Base-by-base conservation (phyloP, 2,329 filamentous ascomycete species). In the Penicillium sp. region DNA sequence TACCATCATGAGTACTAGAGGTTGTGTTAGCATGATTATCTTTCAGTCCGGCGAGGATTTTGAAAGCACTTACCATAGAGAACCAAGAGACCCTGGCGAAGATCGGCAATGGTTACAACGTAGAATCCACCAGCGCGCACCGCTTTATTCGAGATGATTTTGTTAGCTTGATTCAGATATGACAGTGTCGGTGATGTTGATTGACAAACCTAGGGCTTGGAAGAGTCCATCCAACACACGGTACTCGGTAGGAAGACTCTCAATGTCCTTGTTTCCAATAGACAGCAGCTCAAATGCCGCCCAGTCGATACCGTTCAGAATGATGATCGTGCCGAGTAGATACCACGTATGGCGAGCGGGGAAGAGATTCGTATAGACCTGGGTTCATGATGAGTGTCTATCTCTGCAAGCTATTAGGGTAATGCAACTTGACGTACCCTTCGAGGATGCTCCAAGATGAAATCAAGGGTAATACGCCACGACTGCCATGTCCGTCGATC, bases 91-190 rank as follows among this genome's bases (percentile, higher is more conserved):
- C 70, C 69, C 43, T 73, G 71, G 10, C 84, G 27, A 83, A 85
- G 76, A 1, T 79, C 75, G 4, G 83, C 74, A 45, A 89, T 86
- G 1, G 80, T 78, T 31, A 89, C 83, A 23, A 89, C 82, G 50
- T 87, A 87, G 63, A 89, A 88, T 0, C 87, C 87, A 17, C 85
- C 85, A 9, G 84, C 84, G 7, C 87, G 82, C 6, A 89, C 84
- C 54, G 70, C 70, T 72, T 21, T 21, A 27, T 4, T 17, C 31
- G 21, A 35, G 2, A 33, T 8, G n/a, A 3, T 15, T 7, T 21
- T 41, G 41, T 60, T 29, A 53, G 48, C 10, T 38, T 27, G 1
- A 10, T 10, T 44, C 23, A 4, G 29, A 31, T n/a, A 10, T 25
- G 1, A 19, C 8, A 2, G 2, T 36, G 17, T 29, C 15, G 8